phyloP scores from a whole-genome alignment of 345 rosid species.

The Stellera chamaejasme region DNA sequence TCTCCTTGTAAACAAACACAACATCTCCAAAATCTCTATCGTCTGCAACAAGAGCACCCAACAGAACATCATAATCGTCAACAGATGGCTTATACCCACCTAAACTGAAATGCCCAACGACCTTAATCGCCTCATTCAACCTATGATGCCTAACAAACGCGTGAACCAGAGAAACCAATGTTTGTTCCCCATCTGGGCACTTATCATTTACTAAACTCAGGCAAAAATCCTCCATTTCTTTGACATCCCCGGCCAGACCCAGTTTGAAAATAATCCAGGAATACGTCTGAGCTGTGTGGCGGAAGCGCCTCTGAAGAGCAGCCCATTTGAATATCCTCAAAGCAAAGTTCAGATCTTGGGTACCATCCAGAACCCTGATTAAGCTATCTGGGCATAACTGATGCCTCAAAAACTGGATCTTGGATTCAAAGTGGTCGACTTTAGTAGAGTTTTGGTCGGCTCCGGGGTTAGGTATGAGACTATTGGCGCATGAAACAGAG shows the following conservation, averaged over 20 bases:
- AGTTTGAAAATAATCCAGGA: slow-evolving; percentile 38
- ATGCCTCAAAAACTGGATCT: slow-evolving; percentile 23
- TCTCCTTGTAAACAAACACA: slow-evolving; percentile 51
- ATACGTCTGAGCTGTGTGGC: slow-evolving; percentile 37
- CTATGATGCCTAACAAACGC: slow-evolving; percentile 24
- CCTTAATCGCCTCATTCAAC: slow-evolving; percentile 28
- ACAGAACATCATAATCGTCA: slow-evolving; percentile 27
- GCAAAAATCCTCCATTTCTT: slow-evolving; percentile 35
- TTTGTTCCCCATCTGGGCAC: slow-evolving; percentile 20
- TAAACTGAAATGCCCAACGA: slow-evolving; percentile 29
- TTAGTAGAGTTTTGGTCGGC: slow-evolving; percentile 11
- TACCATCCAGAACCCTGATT: slow-evolving; percentile 29
- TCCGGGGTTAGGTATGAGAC: slow-evolving; percentile 14
- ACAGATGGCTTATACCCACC: slow-evolving; percentile 28
- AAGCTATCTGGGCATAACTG: slow-evolving; percentile 31
- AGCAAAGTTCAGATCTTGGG: slow-evolving; percentile 30
- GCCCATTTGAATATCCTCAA: slow-evolving; percentile 49
- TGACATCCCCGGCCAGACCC: slow-evolving; percentile 38
- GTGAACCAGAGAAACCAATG: slow-evolving; percentile 28
- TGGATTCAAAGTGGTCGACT: slow-evolving; percentile 20
- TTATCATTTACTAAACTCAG: slow-evolving; percentile 27
- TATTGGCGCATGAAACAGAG: slow-evolving; percentile 26
- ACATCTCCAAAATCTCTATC: slow-evolving; percentile 28
- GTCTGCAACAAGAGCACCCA: slow-evolving; percentile 34
- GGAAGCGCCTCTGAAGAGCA: slow-evolving; percentile 29